Evolutionary conservation across 2,329 filamentous ascomycete species (phyloP).

Genomic region (Verticillium alfalfae): DNA sequence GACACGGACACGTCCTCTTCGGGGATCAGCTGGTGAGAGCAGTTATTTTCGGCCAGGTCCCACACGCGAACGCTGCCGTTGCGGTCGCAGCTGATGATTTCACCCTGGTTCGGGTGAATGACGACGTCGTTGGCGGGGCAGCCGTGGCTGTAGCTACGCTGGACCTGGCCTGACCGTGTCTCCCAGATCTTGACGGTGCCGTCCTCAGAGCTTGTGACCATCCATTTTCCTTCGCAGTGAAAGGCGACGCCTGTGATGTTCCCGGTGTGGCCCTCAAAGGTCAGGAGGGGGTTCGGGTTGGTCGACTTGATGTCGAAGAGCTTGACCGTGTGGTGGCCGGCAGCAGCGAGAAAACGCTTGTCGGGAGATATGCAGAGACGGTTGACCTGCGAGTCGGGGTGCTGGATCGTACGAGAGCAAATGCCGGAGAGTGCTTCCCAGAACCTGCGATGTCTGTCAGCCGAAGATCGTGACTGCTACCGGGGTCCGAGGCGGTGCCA

Average conservation of each 20-base stretch:
- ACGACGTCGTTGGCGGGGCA: slow-evolving; percentile 94
- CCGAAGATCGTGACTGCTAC: neutral
- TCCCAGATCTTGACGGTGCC: slow-evolving; percentile 98
- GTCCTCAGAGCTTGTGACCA: slow-evolving; percentile 97
- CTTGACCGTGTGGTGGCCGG: slow-evolving; percentile 77
- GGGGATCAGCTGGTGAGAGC: slow-evolving; percentile 90
- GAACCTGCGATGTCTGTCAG: slow-evolving; percentile 54
- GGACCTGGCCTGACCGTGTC: slow-evolving; percentile 76
- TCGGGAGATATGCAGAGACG: slow-evolving; percentile 97
- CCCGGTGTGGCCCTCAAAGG: slow-evolving; percentile 91
- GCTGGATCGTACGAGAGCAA: slow-evolving; percentile 95
- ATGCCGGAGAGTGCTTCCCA: slow-evolving; percentile 98
- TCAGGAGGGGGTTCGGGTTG: slow-evolving; percentile 89
- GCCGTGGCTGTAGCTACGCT: slow-evolving; percentile 88
- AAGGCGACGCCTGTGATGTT: slow-evolving; percentile 97
- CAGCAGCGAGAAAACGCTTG: slow-evolving; percentile 90
- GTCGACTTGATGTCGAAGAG: slow-evolving; percentile 98
- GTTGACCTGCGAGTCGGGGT: slow-evolving; percentile 97
- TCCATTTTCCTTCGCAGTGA: slow-evolving; percentile 99
- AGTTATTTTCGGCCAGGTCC: slow-evolving; percentile 96
- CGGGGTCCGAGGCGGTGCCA: neutral
- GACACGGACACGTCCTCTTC: slow-evolving; percentile 92
- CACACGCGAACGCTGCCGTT: slow-evolving; percentile 90
- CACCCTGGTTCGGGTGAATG: slow-evolving; percentile 98
- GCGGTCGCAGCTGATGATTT: slow-evolving; percentile 94